Base-by-base conservation (phyloP, 1,284 basidiomycete species). In the Ustilago bromivora region DNA sequence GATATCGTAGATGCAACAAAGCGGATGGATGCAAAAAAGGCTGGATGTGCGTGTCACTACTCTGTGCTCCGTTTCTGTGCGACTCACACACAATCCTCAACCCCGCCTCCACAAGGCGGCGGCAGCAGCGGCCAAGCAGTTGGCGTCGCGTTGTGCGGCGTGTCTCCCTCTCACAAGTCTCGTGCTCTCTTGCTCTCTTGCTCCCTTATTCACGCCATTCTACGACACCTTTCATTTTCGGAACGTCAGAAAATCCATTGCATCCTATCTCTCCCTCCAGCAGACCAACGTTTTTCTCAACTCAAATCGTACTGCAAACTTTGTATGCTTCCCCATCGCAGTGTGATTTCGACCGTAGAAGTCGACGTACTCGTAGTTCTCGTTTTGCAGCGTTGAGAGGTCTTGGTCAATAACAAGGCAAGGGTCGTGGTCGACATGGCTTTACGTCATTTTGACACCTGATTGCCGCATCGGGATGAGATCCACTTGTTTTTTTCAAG, bases 21-120 rank as follows among this genome's bases (percentile, higher is more conserved):
- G 64, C 57, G 72, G 72, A 70, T 70, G 67, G 67, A 73, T 65
- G 54, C 4, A 17, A 13, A 6, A 40, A 31, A 32, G n/a, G 11
- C n/a, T 51, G 28, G 28, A 51, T 35, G 36, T 53, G 55, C 36
- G 23, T 61, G 40, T 46, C 49, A 51, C 31, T 17, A 40, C 10
- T 11, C 15, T 8, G 23, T 13, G 23, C 46, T n/a, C 19, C 12
- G 31, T n/a, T 13, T 11, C 49, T 51, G 49, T 51, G 7, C 49
- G 28, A 49, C 7, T 13, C 46, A 46, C 10, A 17, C 38, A 10
- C 2, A 17, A 46, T 1, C 19, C n/a, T 5, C 4, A 28, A 31
- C 49, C 31, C 49, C 49, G 49, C 49, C 49, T 51, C 49, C 49
- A 51, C 49, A 28, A 51, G 31, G 31, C 31, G 23, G 23, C 23